Evolutionary conservation across 805 yeast species (phyloP), one percentile per base, ranked within the genome.

Genomic region (Myxozyma nipponensis): DNA sequence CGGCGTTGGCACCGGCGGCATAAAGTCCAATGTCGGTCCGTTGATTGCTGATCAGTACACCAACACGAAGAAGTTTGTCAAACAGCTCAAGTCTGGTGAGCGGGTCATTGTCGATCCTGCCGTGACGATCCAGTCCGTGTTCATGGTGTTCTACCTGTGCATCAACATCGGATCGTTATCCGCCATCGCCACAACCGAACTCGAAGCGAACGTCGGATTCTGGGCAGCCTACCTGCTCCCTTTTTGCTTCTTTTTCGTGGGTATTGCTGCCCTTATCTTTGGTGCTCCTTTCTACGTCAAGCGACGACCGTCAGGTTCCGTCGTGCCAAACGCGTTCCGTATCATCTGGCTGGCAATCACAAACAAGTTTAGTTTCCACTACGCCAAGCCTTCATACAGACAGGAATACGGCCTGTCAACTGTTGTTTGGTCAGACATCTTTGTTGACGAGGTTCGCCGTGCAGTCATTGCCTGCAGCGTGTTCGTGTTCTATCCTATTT

Each of bases 1-100:
- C 61, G 91, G 91, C 59, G 60, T 83, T 36, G 91, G 88, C 37
- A 82, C 93, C 28, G 93, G 93, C 63, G 83, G 88, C 60, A 86
- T 86, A 64, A 86, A 86, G 66, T 75, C 89, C 37, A 84, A 85
- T 61, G 80, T 85, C 26, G 78, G 88, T 3, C 84, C 85, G 18
- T 73, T 86, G 64, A 80, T 86, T 64, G 90, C 88, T 42, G 86
- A 83, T 62, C 87, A 83, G 68, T 81, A 77, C 63, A 81, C 83
- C 40, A 77, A 79, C 64, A 71, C 77, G 50, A 74, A 76, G 58
- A 83, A 81, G 56, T 78, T 76, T 44, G 78, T 86, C 48, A 76
- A 74, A 65, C 77, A 76, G 2, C 70, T 76, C 50, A 75, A 77
- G 57, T 63, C 72, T 24, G 95, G 95, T 50, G 82, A 81, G 63